Conservation (phyloP, 2,329 filamentous ascomycete species). For the Gaeumannomyces sp. region DNA sequence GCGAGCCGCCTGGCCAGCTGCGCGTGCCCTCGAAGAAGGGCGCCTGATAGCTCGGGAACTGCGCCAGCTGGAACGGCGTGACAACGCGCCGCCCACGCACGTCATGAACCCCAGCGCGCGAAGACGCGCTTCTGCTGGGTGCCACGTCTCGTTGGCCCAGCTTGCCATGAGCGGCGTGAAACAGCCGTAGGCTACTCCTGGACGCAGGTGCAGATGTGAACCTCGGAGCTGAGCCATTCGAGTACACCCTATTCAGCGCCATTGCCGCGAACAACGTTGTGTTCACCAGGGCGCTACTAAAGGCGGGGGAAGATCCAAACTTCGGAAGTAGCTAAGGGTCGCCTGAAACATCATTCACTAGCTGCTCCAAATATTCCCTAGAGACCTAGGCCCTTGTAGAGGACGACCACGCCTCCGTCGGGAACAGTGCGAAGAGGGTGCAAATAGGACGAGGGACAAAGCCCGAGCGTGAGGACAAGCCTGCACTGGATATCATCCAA, state of each 20-base stretch:
- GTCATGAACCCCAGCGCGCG: conserved; percentile 32
- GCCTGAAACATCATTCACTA: no score
- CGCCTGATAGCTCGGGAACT: conserved; percentile 30
- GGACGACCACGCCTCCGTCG: no score
- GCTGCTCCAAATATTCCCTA: no score
- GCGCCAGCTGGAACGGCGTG: conserved; percentile 33
- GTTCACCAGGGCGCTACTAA: neutral
- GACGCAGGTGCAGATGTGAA: neutral
- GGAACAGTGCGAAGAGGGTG: no score
- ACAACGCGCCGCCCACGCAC: conserved; percentile 28
- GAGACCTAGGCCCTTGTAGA: no score
- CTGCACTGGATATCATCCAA: no score
- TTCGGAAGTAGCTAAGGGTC: no score
- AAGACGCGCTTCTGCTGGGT: conserved; percentile 38
- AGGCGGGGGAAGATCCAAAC: neutral
- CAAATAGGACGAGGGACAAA: no score
- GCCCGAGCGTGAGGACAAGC: no score
- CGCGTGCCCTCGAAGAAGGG: conserved; percentile 29
- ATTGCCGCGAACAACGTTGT: neutral
- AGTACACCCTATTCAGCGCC: no score
- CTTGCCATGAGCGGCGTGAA: conserved; percentile 34
- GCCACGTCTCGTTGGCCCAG: conserved; percentile 34
- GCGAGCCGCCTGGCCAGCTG: conserved; percentile 29
- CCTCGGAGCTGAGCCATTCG: neutral
- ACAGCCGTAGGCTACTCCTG: conserved; percentile 25